A percentile compares a stretch with the other conserved stretches of the same genome.
Evolutionary conservation across 805 yeast species (phyloP).

Genomic region (Lipomyces orientalis): DNA sequence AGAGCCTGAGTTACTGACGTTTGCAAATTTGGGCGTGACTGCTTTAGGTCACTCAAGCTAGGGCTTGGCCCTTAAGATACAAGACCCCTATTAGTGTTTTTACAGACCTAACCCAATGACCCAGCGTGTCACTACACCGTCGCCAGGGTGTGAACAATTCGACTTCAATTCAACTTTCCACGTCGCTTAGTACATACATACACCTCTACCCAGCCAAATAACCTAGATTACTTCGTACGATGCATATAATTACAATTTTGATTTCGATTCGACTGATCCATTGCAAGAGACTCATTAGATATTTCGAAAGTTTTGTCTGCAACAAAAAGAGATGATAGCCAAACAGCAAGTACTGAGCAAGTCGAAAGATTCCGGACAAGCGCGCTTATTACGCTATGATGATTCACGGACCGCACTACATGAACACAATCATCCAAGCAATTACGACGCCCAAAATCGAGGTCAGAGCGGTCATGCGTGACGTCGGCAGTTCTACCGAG

Average conservation of each 20-base stretch:
- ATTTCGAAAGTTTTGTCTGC: too few species aligned
- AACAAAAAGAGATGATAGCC: too few species aligned
- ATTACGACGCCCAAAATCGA: neutral
- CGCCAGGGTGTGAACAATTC: too few species aligned
- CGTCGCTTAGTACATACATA: neutral
- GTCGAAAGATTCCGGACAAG: neutral
- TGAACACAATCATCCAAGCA: neutral
- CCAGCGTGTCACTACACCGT: too few species aligned
- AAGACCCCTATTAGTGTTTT: neutral
- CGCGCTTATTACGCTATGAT: neutral
- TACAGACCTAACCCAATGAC: neutral
- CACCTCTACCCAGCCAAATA: neutral
- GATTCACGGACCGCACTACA: neutral
- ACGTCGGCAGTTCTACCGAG: neutral
- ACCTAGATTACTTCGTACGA: neutral
- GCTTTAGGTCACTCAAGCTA: constrained; percentile 45
- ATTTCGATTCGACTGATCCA: too few species aligned
- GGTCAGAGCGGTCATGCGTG: neutral
- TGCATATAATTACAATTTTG: neutral
- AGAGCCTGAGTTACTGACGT: neutral
- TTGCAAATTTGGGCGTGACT: constrained; percentile 35
- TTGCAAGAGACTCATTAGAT: too few species aligned
- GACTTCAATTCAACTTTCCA: too few species aligned
- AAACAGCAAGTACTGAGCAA: too few species aligned
- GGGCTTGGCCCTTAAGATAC: constrained; percentile 1